These are phyloP conservation scores for Schizophyllum amplum DNA, from an alignment of 1,284 basidiomycete genomes.

Conservation along the genomic window DNA sequence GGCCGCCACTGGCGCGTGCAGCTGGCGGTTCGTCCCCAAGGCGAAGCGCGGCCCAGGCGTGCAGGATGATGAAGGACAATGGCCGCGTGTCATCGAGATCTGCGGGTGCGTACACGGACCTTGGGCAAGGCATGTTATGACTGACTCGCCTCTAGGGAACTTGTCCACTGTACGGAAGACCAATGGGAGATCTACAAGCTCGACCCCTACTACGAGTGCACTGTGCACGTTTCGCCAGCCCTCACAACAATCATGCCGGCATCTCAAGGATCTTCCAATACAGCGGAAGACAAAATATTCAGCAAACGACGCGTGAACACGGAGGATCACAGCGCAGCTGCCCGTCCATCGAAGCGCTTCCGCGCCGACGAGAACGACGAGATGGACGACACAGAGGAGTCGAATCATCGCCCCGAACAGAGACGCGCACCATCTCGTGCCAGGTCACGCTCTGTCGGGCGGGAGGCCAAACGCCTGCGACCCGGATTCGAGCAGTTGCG, in stretches of 20 bases:
- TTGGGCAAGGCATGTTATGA: constrained; percentile 1
- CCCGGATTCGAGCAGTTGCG: neutral
- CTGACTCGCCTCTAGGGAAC: constrained; percentile 29
- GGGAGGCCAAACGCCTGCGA: neutral
- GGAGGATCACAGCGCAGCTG: constrained; percentile 18
- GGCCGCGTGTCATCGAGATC: constrained; percentile 57
- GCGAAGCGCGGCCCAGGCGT: constrained; percentile 49
- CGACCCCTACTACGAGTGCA: constrained; percentile 59
- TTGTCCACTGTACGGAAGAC: constrained; percentile 49
- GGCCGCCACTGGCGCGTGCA: constrained; percentile 29
- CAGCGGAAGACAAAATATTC: constrained; percentile 12
- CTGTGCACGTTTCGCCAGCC: constrained; percentile 38
- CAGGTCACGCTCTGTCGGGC: neutral
- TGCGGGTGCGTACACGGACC: constrained; percentile 42
- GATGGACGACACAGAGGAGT: neutral
- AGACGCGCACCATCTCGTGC: too few species aligned
- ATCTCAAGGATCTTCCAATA: constrained; percentile 6
- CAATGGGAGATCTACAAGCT: constrained; percentile 81
- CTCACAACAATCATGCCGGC: constrained; percentile 32
- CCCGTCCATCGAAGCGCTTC: constrained; percentile 18
- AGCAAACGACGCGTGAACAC: constrained; percentile 18
- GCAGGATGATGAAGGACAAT: constrained; percentile 52
- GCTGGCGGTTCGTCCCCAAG: constrained; percentile 70
- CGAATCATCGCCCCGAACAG: neutral
- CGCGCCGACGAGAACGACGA: constrained; percentile 1